phyloP scores from a whole-genome alignment of 208 protist species.

The Leishmania martiniquensis region DNA sequence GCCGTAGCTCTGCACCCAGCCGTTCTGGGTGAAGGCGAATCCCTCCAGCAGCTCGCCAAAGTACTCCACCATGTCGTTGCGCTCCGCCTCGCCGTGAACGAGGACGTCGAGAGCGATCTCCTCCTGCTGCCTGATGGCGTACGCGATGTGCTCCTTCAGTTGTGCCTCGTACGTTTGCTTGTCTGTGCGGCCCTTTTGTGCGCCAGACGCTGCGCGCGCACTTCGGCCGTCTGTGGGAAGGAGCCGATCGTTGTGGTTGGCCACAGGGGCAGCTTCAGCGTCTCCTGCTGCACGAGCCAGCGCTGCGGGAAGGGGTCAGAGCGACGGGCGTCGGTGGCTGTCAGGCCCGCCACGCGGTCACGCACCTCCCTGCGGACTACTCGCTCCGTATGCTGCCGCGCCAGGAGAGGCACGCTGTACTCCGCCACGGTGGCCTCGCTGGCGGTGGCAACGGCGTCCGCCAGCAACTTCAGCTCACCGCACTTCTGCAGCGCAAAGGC shows the following conservation, averaged over 20 bases:
- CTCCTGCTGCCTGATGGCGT: conserved; percentile 79
- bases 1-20: conserved; percentile 88
- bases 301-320: conserved; percentile 43
- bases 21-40: conserved; percentile 84
- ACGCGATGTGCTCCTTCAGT: conserved; percentile 79
- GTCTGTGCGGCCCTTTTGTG: conserved; percentile 63
- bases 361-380: conserved; percentile 43
- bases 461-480: conserved; percentile 67
- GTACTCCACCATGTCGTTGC: conserved; percentile 94
- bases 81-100: conserved; percentile 91
- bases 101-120: conserved; percentile 87
- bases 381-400: conserved; percentile 33
- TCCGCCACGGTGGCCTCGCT: conserved; percentile 32
- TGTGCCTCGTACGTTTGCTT: conserved; percentile 61
- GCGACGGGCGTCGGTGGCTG: conserved; percentile 22
- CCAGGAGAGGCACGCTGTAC: conserved; percentile 42
- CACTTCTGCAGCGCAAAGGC: conserved; percentile 88
- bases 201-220: conserved; percentile 61
- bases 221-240: conserved; percentile 88
- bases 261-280: conserved; percentile 63
- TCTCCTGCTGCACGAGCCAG: conserved; percentile 44
- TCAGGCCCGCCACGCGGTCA: conserved; percentile 35
- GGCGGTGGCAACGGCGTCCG: conserved; percentile 30
- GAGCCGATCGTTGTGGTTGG: conserved; percentile 93
- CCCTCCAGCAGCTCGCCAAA: conserved; percentile 88